Percentiles rank a stretch among this genome's conserved stretches.
Evolutionary conservation across 805 yeast genomes (phyloP).

Genomic region (Wickerhamiella occidentalis): DNA sequence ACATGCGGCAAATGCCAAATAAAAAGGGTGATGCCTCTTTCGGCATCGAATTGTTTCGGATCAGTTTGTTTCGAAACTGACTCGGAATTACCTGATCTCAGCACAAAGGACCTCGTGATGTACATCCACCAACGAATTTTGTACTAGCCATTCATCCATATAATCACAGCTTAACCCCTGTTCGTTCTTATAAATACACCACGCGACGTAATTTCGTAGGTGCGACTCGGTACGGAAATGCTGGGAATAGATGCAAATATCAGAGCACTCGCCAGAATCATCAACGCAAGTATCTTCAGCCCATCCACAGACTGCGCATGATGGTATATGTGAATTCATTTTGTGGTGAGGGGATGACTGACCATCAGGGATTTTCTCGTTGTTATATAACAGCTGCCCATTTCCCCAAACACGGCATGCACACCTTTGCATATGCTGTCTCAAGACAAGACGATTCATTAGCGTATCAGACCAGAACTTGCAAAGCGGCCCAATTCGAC

Average conservation of each 20-base stretch:
- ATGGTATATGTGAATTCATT: not conserved
- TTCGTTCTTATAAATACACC: conserved; percentile 22
- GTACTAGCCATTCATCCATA: conserved; percentile 24
- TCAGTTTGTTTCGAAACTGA: no score
- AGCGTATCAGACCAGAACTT: not conserved
- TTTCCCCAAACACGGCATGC: conserved; percentile 4
- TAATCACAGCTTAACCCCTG: conserved; percentile 23
- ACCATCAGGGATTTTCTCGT: not conserved
- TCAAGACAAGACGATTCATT: not conserved
- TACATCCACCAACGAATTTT: conserved; percentile 18
- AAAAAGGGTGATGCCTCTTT: not conserved
- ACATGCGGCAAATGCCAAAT: not conserved
- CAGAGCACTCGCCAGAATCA: not conserved
- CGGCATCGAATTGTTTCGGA: no score
- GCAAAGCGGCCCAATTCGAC: not conserved
- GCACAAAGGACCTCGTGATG: conserved; percentile 11
- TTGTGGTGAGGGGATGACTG: no score
- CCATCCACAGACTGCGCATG: conserved; percentile 25
- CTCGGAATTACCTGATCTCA: not conserved
- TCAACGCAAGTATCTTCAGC: conserved; percentile 19
- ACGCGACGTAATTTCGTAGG: conserved; percentile 19
- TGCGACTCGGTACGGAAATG: conserved; percentile 22
- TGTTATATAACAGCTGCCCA: conserved; percentile 5
- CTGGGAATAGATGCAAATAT: conserved; percentile 10
- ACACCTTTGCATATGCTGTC: conserved; percentile 8